phyloP scores from a whole-genome alignment of 1,139 yeast genomes.

The Blastobotrys aristatus region DNA sequence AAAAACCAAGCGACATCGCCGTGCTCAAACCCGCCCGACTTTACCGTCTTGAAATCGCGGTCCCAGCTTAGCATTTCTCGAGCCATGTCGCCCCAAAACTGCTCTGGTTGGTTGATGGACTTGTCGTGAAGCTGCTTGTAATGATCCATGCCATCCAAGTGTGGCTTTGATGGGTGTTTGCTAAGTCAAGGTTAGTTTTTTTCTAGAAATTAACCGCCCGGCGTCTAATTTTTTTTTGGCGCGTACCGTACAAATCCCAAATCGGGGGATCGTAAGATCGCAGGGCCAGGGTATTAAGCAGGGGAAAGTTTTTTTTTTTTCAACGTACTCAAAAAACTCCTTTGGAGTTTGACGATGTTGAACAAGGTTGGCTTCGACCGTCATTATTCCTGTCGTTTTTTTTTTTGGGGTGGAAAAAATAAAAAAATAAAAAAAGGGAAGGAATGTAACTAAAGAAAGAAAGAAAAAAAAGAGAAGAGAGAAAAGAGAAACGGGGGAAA shows the following conservation, averaged over 20 bases:
- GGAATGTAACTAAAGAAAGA: neutral
- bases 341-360: slow-evolving; percentile 13
- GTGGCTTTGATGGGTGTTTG: slow-evolving; percentile 38
- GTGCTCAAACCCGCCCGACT: slow-evolving; percentile 59
- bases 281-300: too few species aligned
- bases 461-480: neutral
- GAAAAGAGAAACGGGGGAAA: neutral
- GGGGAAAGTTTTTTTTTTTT: too few species aligned
- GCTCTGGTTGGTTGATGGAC: slow-evolving; percentile 77
- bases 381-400: slow-evolving; percentile 4
- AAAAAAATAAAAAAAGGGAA: slow-evolving; percentile 1
- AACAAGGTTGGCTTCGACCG: slow-evolving; percentile 8
- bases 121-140: slow-evolving; percentile 69
- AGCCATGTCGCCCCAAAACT: slow-evolving; percentile 80
- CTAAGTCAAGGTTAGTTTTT: slow-evolving; percentile 17
- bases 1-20: slow-evolving; percentile 93
- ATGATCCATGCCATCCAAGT: slow-evolving; percentile 50
- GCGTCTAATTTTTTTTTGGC: too few species aligned
- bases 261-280: slow-evolving; percentile 1
- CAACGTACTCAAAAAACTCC: slow-evolving; percentile 16
- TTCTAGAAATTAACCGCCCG: slow-evolving; percentile 1
- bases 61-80: slow-evolving; percentile 80
- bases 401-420: neutral
- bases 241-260: neutral
- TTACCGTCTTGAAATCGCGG: slow-evolving; percentile 67